Evolutionary conservation across 768 basidiomycete genomes (phyloP), one percentile per base, ranked within the genome.

Genomic region (Punctularia strigosozonata): DNA sequence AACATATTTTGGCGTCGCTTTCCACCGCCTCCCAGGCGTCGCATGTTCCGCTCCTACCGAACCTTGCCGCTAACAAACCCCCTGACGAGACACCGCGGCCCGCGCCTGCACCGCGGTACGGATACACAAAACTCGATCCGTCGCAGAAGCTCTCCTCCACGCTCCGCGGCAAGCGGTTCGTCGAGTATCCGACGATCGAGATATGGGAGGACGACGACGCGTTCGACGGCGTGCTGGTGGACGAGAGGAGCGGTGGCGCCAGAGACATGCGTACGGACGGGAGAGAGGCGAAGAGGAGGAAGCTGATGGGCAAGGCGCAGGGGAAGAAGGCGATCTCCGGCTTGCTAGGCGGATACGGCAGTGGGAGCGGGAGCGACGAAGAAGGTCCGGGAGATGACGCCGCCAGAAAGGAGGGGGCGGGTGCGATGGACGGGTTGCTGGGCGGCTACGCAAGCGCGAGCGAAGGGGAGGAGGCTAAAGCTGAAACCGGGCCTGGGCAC

Each of bases 121-220:
- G 58, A 5, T 83, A 76, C 52, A 69, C 80, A 51, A 68, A 67
- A 24, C 57, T 90, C 10, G 73, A 83, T 37, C 58, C 69, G 2
- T 52, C 58, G 3, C 47, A 66, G 31, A 55, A 66, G 18, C 62
- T 92, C 20, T 49, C 53, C 7, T 49, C 53, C 19, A 57, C 68
- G 6, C 60, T 94, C 32, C 65, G 62, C 25, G 59, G 74, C 36
- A 82, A 73, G 31, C 63, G 73, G 21, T 89, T 90, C 55, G 69
- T 83, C 23, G 90, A 94, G 55, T 94, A 74, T 50, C 90, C 90
- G 5, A 78, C 77, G 1, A 74, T 94, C 32, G 80, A 89, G 40
- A 57, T 92, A 5, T 80, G 78, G 65, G 73, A 80, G 34, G n/a
- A n/a, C n/a, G 71, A 60, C 18, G 62, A 54, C 15, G 59, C 76